These are phyloP conservation scores for Tranzscheliella williamsii DNA, from an alignment of 1,284 basidiomycete genomes.

Conservation along the genomic window DNA sequence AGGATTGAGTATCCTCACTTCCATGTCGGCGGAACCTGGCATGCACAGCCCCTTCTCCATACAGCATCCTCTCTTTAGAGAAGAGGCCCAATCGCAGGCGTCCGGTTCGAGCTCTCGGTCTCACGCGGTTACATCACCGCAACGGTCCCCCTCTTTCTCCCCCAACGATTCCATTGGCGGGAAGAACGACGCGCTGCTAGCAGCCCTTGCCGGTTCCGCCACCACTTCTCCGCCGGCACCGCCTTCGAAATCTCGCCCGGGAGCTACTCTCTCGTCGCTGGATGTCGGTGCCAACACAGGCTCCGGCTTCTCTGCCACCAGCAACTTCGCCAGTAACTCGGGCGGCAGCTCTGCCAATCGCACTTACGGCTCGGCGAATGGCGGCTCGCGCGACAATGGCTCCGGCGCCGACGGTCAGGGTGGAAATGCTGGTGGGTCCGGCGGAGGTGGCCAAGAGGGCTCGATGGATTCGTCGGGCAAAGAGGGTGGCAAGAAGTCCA, in stretches of 20 bases:
- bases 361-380: constrained; percentile 4
- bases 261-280: constrained; percentile 10
- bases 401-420: constrained; percentile 11
- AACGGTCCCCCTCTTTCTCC: not conserved
- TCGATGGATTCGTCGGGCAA: constrained; percentile 15
- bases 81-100: not conserved
- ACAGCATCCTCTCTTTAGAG: constrained; percentile 25
- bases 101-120: not conserved
- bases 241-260: constrained; percentile 3
- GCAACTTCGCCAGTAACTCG: constrained; percentile 8
- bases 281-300: constrained; percentile 19
- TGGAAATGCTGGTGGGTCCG: constrained; percentile 13
- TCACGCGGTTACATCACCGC: no score
- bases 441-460: constrained; percentile 21
- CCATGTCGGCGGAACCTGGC: constrained; percentile 5
- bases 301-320: constrained; percentile 6
- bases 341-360: not conserved
- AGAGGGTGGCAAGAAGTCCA: constrained; percentile 61
- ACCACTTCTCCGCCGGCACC: constrained; percentile 7
- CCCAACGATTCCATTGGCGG: constrained; percentile 1
- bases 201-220: constrained; percentile 12
- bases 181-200: constrained; percentile 18
- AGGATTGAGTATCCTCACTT: constrained; percentile 16
- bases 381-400: constrained; percentile 2
- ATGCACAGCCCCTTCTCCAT: constrained; percentile 34